Base-by-base conservation (phyloP, 1,139 yeast genomes). In the Kluyveromyces sp. region DNA sequence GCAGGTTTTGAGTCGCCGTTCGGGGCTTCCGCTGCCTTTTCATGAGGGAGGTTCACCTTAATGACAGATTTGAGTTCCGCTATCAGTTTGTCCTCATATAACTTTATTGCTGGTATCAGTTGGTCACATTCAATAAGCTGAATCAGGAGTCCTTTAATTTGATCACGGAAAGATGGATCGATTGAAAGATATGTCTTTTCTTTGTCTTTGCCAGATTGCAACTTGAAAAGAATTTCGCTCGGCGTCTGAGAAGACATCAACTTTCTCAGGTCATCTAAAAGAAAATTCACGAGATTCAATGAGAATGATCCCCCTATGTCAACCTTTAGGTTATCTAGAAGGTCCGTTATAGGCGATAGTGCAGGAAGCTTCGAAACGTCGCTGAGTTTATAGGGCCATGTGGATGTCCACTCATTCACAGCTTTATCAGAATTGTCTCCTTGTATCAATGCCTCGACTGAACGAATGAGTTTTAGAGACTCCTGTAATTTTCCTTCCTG, bases 41-140 rank as follows among this genome's bases (percentile, higher is more conserved):
- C 61, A 13, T 53, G 52, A 0, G 95, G 95, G 43, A 88, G 64
- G 52, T 77, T 71, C 18, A 65, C 66, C 50, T 85, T 77, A 40
- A 88, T 85, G 22, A 87, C 77, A 30, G 75, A 72, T 59, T 88
- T 88, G 40, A 87, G 73, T 55, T 87, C 95, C 3, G 72, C 68
- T 12, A 81, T 69, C 16, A 84, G 77, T 30, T 71, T 70, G 22
- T 81, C 94, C 56, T 83, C 86, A 60, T 84, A 88, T 7, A 69
- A 58, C 31, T 73, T 69, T 54, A 82, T 82, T 0, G 94, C 87
- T 18, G 75, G 70, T 2, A 77, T 71, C 36, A 88, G 64, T 53
- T 77, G 78, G 29, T 80, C 83, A 33, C 89, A 77, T 49, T 79
- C 74, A 9, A 76, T 68, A 35, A 87, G 68, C 36, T 83, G 83